Conservation (phyloP, 192 early-diverging fungal genomes). For the Mortierella hygrophila region DNA sequence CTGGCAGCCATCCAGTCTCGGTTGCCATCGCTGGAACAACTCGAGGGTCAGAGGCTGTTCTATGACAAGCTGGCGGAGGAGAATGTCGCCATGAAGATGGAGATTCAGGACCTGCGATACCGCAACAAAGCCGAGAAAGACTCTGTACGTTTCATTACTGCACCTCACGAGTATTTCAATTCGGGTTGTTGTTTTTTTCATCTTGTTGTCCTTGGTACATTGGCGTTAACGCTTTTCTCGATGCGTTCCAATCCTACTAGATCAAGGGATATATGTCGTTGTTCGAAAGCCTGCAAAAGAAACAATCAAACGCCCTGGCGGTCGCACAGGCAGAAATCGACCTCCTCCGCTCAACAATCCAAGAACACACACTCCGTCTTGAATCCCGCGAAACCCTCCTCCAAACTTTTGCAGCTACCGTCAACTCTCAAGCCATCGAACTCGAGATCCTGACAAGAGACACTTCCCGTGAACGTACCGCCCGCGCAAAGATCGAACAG, state of each 20-base stretch:
- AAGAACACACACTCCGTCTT: slow-evolving; percentile 11
- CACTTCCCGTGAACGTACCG: slow-evolving; percentile 8
- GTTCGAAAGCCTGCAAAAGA: slow-evolving; percentile 52
- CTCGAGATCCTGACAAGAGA: slow-evolving; percentile 20
- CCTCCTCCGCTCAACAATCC: background rate
- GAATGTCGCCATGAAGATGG: slow-evolving; percentile 41
- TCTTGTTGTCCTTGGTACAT: background rate
- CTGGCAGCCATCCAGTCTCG: background rate
- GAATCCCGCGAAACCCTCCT: slow-evolving; percentile 31
- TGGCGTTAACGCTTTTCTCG: background rate
- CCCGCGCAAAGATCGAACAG: slow-evolving; percentile 28
- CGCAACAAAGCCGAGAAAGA: slow-evolving; percentile 34
- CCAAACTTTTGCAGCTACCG: slow-evolving; percentile 6
- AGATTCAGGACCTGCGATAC: slow-evolving; percentile 29
- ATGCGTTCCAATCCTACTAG: background rate
- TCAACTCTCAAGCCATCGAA: slow-evolving; percentile 26
- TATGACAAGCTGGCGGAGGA: slow-evolving; percentile 42
- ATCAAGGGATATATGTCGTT: slow-evolving; percentile 53
- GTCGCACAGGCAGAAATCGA: slow-evolving; percentile 37
- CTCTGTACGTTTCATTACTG: slow-evolving; percentile 22
- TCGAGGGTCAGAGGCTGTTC: slow-evolving; percentile 17
- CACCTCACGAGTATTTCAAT: background rate
- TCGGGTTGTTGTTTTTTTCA: no score
- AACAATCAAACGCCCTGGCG: slow-evolving; percentile 49
- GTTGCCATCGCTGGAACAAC: slow-evolving; percentile 8